Percentiles rank a stretch among this genome's conserved stretches.
Evolutionary conservation across 1,284 basidiomycete genomes (phyloP).

Genomic region (Inonotus hispidus): DNA sequence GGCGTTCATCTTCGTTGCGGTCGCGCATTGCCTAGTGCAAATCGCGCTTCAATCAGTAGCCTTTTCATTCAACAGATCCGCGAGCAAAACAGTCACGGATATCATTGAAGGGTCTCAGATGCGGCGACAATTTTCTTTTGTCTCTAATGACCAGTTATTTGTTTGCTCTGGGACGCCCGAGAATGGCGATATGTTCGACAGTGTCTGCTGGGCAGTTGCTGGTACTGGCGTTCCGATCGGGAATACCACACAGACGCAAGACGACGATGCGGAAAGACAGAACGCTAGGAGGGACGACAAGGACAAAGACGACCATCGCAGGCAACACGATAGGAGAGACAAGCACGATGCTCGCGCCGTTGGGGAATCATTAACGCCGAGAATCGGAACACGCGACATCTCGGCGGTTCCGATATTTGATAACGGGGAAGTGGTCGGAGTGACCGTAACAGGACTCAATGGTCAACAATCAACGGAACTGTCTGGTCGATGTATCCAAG

Average conservation of each 20-base stretch:
- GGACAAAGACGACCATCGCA: not conserved
- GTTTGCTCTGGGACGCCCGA: slow-evolving; percentile 12
- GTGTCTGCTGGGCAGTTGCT: slow-evolving; percentile 12
- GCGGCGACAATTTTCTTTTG: slow-evolving; percentile 10
- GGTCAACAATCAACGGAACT: not conserved
- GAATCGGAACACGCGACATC: not conserved
- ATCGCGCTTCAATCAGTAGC: slow-evolving; percentile 13
- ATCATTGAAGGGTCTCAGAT: slow-evolving; percentile 6
- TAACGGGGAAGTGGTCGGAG: not conserved
- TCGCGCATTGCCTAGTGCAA: slow-evolving; percentile 18
- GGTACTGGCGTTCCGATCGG: slow-evolving; percentile 2
- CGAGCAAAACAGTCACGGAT: not conserved
- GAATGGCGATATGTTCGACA: slow-evolving; percentile 1
- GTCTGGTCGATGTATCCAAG: slow-evolving; percentile 10
- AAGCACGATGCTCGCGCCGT: not conserved
- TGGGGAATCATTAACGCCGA: not conserved
- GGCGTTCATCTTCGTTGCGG: slow-evolving; percentile 16
- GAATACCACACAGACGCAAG: not conserved
- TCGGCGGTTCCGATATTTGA: not conserved
- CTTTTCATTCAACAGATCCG: slow-evolving; percentile 3
- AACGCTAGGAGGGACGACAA: not conserved
- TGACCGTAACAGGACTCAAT: slow-evolving; percentile 1
- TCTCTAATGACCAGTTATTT: slow-evolving; percentile 7
- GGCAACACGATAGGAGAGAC: not conserved
- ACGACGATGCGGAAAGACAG: not conserved